Evolutionary conservation across 352 stramenopile genomes (phyloP).

Genomic region (Phytopythium montanum): DNA sequence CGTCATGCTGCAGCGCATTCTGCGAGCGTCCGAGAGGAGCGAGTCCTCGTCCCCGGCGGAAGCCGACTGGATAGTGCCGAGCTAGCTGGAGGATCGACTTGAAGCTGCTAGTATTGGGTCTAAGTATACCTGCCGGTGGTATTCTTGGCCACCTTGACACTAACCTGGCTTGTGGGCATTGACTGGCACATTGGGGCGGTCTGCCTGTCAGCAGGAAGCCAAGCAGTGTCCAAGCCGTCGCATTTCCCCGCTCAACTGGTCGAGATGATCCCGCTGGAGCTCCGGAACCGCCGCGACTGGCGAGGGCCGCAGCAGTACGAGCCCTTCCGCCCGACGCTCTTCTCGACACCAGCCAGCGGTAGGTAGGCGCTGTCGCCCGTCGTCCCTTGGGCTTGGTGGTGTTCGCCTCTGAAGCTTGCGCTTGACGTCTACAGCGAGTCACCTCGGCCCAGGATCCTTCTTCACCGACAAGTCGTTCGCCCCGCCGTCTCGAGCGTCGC

Average conservation of each 20-base stretch:
- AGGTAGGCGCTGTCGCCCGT: neutral
- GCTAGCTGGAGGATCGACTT: no score
- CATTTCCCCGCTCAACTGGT: neutral
- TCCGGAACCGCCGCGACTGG: conserved; percentile 35
- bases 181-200: neutral
- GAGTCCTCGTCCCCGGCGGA: no score
- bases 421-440: conserved; percentile 9
- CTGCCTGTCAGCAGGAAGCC: neutral
- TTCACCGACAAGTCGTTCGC: conserved; percentile 28
- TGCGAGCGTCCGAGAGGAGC: no score
- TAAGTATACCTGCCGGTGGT: no score
- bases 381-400: neutral
- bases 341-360: conserved; percentile 14
- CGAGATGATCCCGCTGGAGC: conserved; percentile 46
- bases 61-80: no score
- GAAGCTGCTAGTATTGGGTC: no score
- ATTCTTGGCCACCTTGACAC: no score
- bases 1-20: no score
- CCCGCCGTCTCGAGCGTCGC: conserved; percentile 9
- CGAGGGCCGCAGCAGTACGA: conserved; percentile 43
- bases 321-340: conserved; percentile 44
- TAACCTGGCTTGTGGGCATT: no score
- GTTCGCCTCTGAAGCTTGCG: neutral
- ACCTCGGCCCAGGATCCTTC: conserved; percentile 30
- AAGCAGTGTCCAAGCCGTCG: no score